Conservation (phyloP, 2,329 filamentous ascomycete species). For the Pseudogymnoascus sp. region DNA sequence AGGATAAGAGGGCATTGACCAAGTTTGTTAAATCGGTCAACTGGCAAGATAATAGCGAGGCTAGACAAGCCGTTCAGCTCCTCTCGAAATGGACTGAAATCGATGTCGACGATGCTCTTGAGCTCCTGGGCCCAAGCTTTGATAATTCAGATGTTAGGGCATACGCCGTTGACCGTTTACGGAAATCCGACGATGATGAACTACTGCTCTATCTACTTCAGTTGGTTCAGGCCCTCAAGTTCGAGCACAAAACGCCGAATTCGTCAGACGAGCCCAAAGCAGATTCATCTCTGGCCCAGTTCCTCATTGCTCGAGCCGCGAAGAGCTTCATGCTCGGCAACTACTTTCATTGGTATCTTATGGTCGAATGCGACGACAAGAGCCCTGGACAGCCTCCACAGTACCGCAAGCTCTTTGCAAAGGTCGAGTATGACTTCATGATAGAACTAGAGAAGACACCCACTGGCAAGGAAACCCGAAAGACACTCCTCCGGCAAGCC, state of each 20-base stretch:
- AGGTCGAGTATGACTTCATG: constrained; percentile 97
- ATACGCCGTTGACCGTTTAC: constrained; percentile 85
- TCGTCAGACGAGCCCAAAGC: constrained; percentile 54
- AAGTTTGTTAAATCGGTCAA: constrained; percentile 98
- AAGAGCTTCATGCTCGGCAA: constrained; percentile 87
- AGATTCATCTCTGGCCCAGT: constrained; percentile 80
- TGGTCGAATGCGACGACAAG: constrained; percentile 80
- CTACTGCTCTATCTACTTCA: constrained; percentile 86
- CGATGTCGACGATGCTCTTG: constrained; percentile 91
- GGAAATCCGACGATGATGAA: constrained; percentile 89
- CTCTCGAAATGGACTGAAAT: constrained; percentile 93
- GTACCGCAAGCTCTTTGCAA: constrained; percentile 79
- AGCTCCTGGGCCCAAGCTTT: constrained; percentile 86
- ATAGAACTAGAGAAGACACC: constrained; percentile 65
- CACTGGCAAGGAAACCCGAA: constrained; percentile 64
- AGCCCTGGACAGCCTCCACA: constrained; percentile 66
- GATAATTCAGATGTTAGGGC: constrained; percentile 81
- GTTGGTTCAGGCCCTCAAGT: constrained; percentile 91
- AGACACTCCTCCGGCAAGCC: constrained; percentile 73
- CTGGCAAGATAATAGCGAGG: constrained; percentile 80
- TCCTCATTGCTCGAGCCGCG: constrained; percentile 80
- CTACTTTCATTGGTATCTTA: constrained; percentile 96
- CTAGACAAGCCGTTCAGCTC: constrained; percentile 81
- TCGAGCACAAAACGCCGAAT: constrained; percentile 65
- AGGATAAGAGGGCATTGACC: constrained; percentile 85